Evolutionary conservation across 2,329 filamentous ascomycete genomes (phyloP), one percentile per base, ranked within the genome.

Genomic region (Colletotrichum acutatum): DNA sequence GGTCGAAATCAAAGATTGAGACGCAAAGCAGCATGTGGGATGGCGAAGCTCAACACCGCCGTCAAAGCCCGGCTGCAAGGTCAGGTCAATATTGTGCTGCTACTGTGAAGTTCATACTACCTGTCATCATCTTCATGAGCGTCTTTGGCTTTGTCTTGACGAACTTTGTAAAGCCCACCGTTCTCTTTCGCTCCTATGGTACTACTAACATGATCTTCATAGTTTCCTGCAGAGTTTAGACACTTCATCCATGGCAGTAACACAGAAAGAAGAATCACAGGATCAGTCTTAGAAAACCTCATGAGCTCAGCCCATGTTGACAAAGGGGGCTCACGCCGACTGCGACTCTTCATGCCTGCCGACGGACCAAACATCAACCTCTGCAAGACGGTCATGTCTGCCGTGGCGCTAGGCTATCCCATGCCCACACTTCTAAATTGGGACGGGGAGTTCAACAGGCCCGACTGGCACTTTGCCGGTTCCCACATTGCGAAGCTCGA

Each of bases 401-500:
- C 80, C 11, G 78, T 83, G 19, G 82, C 80, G 2, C 76, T 82
- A 7, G 82, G 83, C 1, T 84, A 83, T n/a, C 82, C 82, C 0
- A 75, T 80, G 37, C 82, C 82, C 0, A 80, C 78, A 1, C 75
- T 84, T 4, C 74, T 84, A 0, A 83, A 83, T 78, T 84, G 83
- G 83, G 67, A 78, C 4, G 77, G 80, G 62, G 82, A 83, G 58
- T 83, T 82, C 66, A 82, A 83, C 65, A 76, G 80, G 0, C 81
- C 80, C 0, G 73, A 79, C 11, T 83, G 81, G 81, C 81, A 84
- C 37, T 81, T 83, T 72, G 77, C 76, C 1, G 82, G 82, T n/a
- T 82, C 80, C 57, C 82, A 82, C 37, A 82, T 82, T 59, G 82
- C 82, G 59, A 83, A 83, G 61, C 77, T 84, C 11, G 81, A 83